Evolutionary conservation across 306 rosid genomes (phyloP), one percentile per base, ranked within the genome.

Genomic region (Bauhinia variegata): DNA sequence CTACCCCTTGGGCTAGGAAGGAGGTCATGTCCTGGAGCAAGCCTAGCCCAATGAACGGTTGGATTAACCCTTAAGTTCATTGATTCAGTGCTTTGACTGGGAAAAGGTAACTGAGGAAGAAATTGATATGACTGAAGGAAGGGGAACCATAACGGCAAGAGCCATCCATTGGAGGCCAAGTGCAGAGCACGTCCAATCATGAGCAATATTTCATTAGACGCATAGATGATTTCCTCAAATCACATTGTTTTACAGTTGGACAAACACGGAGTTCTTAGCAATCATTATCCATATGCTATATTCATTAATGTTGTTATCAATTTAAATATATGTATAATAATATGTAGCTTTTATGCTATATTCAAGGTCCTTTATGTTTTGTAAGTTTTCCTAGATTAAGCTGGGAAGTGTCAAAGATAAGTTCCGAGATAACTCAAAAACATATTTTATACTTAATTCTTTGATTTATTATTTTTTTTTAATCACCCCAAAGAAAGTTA

Each of bases 121-220:
- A 28, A 23, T 72, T 30, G 77, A 72, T 37, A 71, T 71, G 76
- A 51, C 54, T 0, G 76, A 71, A 34, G 57, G 36, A 18, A 7
- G 13, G 2, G 62, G 76, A 34, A 7, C 38, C 38, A 7, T 34
- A 7, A 34, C 38, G 61, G 72, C 80, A 0, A 87, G 75, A 54
- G 65, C 50, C 5, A 67, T 41, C 83, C 89, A 7, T 41, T 84
- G 70, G 85, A 85, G 32, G 89, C 84, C 19, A 65, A 62, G 68
- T 85, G 86, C 42, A 87, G 74, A 50, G 31, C 79, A 2, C 86
- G 89, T 4, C 63, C 83, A 2, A 59, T 80, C 61, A 63, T 77
- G 14, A 58, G 0, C 11, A 63, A 74, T 9, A 30, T 61, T 57
- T 41, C 68, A 5, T 15, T 13, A 2, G 17, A 15, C 6, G 2